phyloP scores from a whole-genome alignment of 2,329 filamentous ascomycete species.

The Neoarthrinium moseri region DNA sequence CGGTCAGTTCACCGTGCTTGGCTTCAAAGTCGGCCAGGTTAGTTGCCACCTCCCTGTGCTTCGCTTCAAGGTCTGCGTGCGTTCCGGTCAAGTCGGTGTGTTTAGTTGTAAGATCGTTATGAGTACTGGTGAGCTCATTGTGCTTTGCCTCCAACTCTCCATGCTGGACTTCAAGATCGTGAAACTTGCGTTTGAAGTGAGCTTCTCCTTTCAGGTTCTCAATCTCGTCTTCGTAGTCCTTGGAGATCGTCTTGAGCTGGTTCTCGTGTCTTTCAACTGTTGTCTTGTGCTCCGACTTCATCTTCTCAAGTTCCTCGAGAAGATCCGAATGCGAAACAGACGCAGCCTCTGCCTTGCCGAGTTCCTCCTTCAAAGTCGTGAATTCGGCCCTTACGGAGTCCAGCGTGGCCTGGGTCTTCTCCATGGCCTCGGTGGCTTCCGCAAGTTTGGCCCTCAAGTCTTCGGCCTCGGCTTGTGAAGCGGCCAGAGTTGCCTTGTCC shows the following conservation, averaged over 20 bases:
- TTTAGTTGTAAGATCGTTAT: conserved; percentile 15
- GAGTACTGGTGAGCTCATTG: conserved; percentile 22
- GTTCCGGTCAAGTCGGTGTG: conserved; percentile 3
- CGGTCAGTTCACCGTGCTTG: conserved; percentile 24
- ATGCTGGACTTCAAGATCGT: conserved; percentile 58
- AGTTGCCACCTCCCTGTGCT: too few species aligned
- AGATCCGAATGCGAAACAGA: conserved; percentile 31
- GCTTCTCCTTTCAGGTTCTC: conserved; percentile 62
- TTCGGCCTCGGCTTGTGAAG: conserved; percentile 39
- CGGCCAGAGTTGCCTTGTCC: conserved; percentile 45
- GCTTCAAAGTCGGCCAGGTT: conserved; percentile 38
- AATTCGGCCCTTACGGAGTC: conserved; percentile 48
- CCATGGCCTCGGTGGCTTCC: conserved; percentile 23
- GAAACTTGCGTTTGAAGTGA: conserved; percentile 63
- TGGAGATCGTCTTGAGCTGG: conserved; percentile 56
- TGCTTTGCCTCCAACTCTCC: conserved; percentile 37
- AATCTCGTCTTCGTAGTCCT: conserved; percentile 65
- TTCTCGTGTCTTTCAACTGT: conserved; percentile 50
- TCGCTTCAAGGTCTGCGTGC: too few species aligned
- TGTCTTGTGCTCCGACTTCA: conserved; percentile 47
- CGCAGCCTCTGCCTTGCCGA: conserved; percentile 44
- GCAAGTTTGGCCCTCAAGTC: conserved; percentile 35
- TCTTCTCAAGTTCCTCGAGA: conserved; percentile 36
- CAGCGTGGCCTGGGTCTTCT: conserved; percentile 40
- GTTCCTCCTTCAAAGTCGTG: conserved; percentile 44